Percentiles rank a stretch among this genome's conserved stretches.
These are phyloP conservation scores for Schizonepeta tenuifolia DNA, from an alignment of 257 asterid genomes.

Conservation along the genomic window DNA sequence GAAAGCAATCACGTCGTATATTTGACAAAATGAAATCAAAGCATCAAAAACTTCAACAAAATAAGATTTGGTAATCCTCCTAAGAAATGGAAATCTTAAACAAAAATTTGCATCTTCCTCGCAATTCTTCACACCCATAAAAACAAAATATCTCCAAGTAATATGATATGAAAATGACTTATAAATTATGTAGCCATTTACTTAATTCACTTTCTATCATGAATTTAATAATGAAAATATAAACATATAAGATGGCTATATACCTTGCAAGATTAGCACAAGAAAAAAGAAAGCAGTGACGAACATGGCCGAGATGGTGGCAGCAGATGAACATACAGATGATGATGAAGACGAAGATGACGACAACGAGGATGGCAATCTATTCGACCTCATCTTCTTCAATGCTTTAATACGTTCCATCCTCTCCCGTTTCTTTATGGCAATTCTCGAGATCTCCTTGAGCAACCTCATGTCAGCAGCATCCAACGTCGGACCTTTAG, in stretches of 20 bases:
- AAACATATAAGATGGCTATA: neutral
- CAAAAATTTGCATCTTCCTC: neutral
- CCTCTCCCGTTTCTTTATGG: conserved; percentile 56
- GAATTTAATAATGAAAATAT: neutral
- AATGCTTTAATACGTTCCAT: conserved; percentile 47
- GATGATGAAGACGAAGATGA: conserved; percentile 37
- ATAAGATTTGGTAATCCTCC: neutral
- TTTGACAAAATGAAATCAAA: neutral
- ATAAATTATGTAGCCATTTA: neutral
- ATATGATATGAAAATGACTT: neutral
- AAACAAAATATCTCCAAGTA: neutral
- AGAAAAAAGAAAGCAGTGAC: conserved; percentile 59
- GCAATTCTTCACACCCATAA: neutral
- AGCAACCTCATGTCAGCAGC: conserved; percentile 60
- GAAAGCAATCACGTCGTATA: neutral
- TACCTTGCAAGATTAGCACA: conserved; percentile 67
- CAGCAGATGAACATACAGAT: conserved; percentile 34
- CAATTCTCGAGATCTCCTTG: conserved; percentile 50
- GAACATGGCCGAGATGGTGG: conserved; percentile 51
- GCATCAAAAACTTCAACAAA: neutral
- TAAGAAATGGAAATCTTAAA: conserved; percentile 5
- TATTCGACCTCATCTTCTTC: conserved; percentile 51
- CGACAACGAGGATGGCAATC: conserved; percentile 31
- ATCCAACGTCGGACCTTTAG: conserved; percentile 65
- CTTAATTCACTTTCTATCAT: neutral